Percentiles rank a stretch among this genome's conserved stretches.
phyloP scores from a whole-genome alignment of 768 basidiomycete genomes.

The Holtermanniella nyarrowii region DNA sequence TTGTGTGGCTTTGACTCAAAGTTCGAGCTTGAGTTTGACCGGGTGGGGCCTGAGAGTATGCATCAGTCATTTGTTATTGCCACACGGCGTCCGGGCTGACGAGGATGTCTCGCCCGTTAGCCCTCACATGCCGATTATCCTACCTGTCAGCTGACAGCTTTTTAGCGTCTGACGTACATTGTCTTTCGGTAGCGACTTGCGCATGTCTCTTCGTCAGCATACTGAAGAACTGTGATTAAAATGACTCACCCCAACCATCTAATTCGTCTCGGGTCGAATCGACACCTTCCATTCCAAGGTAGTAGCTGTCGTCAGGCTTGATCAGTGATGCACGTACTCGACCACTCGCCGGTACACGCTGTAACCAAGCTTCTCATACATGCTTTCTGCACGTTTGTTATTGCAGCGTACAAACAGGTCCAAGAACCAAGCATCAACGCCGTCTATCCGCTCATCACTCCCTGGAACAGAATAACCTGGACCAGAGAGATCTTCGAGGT shows the following conservation, averaged over 20 bases:
- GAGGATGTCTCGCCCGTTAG: conserved; percentile 42
- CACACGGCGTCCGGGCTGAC: conserved; percentile 39
- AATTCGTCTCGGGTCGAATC: conserved; percentile 31
- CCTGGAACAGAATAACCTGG: conserved; percentile 1
- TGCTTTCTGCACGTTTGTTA: conserved; percentile 68
- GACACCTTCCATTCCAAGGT: conserved; percentile 35
- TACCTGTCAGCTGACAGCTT: conserved; percentile 1
- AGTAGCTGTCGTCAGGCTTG: conserved; percentile 15
- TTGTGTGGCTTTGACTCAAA: too few species aligned
- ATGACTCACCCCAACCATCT: conserved; percentile 27
- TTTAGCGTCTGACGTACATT: conserved; percentile 12
- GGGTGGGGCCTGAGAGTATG: neutral
- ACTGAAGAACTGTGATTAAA: neutral
- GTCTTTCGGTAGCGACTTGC: conserved; percentile 45
- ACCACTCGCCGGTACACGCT: conserved; percentile 81
- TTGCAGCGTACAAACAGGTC: conserved; percentile 91
- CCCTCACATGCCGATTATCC: conserved; percentile 36
- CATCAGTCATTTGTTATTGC: too few species aligned
- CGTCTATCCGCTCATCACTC: conserved; percentile 6
- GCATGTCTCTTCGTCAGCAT: conserved; percentile 44
- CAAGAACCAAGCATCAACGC: conserved; percentile 62
- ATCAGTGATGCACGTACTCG: conserved; percentile 51
- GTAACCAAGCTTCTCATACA: conserved; percentile 91
- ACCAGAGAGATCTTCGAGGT: conserved; percentile 72
- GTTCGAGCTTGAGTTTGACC: neutral